phyloP scores from a whole-genome alignment of 1,284 basidiomycete species.

The Ganoderma resinaceum region DNA sequence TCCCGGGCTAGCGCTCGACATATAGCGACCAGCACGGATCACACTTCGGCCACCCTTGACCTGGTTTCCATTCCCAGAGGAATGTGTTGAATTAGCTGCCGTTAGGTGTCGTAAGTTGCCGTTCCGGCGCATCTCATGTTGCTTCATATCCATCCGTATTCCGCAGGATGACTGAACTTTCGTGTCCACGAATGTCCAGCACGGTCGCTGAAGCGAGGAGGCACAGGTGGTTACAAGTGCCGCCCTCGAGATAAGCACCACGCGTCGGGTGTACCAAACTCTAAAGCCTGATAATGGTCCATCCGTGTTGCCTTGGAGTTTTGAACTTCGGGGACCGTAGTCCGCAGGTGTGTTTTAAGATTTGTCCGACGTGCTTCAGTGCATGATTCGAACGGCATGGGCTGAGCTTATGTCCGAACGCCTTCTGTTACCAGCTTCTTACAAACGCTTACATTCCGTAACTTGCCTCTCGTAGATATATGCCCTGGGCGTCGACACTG shows the following conservation, averaged over 20 bases:
- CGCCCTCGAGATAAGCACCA: neutral
- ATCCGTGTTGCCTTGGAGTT: neutral
- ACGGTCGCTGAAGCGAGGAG: constrained; percentile 4
- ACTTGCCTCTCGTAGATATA: neutral
- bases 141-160: neutral
- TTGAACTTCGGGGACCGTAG: neutral
- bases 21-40: constrained; percentile 7
- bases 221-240: neutral
- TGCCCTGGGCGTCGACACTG: neutral
- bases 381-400: neutral
- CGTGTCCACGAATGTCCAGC: constrained; percentile 6
- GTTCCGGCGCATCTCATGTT: neutral
- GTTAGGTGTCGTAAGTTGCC: neutral
- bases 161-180: neutral
- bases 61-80: neutral
- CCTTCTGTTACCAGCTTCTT: neutral
- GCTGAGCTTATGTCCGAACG: neutral
- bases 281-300: neutral
- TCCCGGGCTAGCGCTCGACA: neutral
- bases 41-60: neutral
- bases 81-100: neutral
- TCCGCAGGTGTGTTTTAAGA: neutral
- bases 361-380: neutral
- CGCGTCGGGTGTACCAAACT: neutral
- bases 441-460: neutral